Base-by-base conservation (phyloP, 129 eudicot genomes). In the Erigeron canadensis region DNA sequence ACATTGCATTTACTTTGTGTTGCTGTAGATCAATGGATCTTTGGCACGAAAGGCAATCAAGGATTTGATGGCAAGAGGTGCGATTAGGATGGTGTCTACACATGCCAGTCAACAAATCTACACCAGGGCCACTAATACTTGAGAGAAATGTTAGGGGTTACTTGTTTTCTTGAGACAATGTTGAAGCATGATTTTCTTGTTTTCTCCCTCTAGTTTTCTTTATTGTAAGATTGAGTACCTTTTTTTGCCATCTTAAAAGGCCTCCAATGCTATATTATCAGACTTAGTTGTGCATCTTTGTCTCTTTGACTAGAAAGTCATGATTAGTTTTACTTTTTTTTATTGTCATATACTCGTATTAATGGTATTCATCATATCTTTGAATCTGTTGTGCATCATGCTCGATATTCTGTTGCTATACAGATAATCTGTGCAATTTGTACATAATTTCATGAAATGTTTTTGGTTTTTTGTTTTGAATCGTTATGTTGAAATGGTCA, bases 41-140 rank as follows among this genome's bases (percentile, higher is more conserved):
- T 82, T 92, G 41, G 98, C 98, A 53, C 67, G 97, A 66, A 91
- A 80, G 78, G 97, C 95, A 57, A 88, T 88, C 21, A 85, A 80
- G 75, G 95, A 88, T 60, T 63, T 88, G 90, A 88, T 88, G 95
- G 95, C 95, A 41, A 85, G 90, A 76, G 95, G 95, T 58, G 81
- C 84, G 17, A 88, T 88, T 48, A 80, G 95, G 81, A 88, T 88
- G 95, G 85, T 88, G 0, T 88, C 95, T 45, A 73, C 88, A 41
- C 95, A 88, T 78, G 56, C 95, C 17, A 87, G 94, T 79, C 94
- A 88, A 71, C 95, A 88, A 72, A 88, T 88, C 69, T 88, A 85
- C 72, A 88, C 95, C 51, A 88, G 95, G 81, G 95, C 95, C 28
- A 88, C 95, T 16, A 88, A 88, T 72, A 88, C 95, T 71, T 85